Evolutionary conservation across 108 stramenopile species (phyloP), one percentile per base, ranked within the genome.

Genomic region (Conticribra guillardii): DNA sequence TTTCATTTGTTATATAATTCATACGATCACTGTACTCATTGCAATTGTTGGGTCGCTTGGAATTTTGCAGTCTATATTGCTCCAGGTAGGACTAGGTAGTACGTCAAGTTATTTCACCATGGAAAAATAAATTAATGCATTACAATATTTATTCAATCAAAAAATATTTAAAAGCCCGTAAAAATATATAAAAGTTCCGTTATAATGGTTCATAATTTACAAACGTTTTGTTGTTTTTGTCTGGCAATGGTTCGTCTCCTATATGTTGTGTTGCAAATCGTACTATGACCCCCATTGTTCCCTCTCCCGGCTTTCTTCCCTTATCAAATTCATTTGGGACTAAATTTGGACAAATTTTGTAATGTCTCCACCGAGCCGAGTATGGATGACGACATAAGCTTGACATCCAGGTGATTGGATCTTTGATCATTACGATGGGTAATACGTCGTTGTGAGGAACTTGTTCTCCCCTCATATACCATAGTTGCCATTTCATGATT

Each of bases 361-460:
- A 21, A 37, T 84, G 87, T 48, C 49, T 59, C 89, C 87, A 93
- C 3, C 80, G 54, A 22, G 88, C 79, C 28, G 81, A 82, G 48
- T 94, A 94, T n/a, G 67, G 60, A 49, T 83, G 71, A 32, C 75
- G 73, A 82, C 94, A 95, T 89, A 96, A 89, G 60, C 84, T 84
- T 64, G 87, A 71, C 90, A 94, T 89, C 92, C 92, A 96, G 21
- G 73, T 83, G 37, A 85, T 81, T 17, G 92, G 92, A 83, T 96
- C 92, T 65, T 93, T 87, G 18, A 96, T 81, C 31, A 90, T 67
- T 2, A 93, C 87, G n/a, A 92, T 71, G 8, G 92, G 92, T 32
- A 96, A 58, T 8, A 91, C 73, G 9, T 80, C 46, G 69, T 44
- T 73, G 63, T 62, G 16, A 51, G 26, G 23, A 62, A 7, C 3